phyloP scores from a whole-genome alignment of 306 rosid genomes.

The Dalbergia cochinchinensis region DNA sequence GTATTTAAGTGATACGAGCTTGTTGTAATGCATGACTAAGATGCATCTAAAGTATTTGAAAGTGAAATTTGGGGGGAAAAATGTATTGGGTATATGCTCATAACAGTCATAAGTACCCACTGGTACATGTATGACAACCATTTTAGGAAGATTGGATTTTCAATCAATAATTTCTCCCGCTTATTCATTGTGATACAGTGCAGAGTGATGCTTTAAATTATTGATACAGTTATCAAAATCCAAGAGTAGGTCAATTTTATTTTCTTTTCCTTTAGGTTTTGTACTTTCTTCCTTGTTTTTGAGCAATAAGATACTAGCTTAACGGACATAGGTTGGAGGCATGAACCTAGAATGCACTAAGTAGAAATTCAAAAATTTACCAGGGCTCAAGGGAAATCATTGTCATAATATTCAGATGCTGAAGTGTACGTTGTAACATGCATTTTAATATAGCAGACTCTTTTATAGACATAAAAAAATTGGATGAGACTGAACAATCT shows the following conservation, averaged over 20 bases:
- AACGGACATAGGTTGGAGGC: constrained; percentile 8
- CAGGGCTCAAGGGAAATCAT: background rate
- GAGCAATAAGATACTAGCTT: constrained; percentile 5
- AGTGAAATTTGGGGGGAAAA: background rate
- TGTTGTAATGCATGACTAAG: background rate
- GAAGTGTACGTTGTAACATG: constrained; percentile 2
- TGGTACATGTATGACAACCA: background rate
- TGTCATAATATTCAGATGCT: background rate
- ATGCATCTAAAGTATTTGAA: background rate
- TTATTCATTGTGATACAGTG: background rate
- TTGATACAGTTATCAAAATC: background rate
- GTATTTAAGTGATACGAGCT: background rate
- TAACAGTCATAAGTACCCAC: background rate
- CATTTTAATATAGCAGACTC: background rate
- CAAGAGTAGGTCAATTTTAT: background rate
- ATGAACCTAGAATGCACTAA: constrained; percentile 3
- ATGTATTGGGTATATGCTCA: background rate
- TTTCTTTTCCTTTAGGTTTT: constrained; percentile 1
- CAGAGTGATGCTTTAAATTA: constrained; percentile 21
- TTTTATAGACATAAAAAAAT: constrained; percentile 2
- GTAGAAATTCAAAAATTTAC: constrained; percentile 17
- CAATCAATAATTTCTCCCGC: background rate
- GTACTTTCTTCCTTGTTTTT: constrained; percentile 24
- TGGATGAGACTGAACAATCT: background rate
- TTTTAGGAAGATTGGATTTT: constrained; percentile 17